Evolutionary conservation across 2,329 filamentous ascomycete genomes (phyloP), one percentile per base, ranked within the genome.

Genomic region (Colletotrichum liriopes): DNA sequence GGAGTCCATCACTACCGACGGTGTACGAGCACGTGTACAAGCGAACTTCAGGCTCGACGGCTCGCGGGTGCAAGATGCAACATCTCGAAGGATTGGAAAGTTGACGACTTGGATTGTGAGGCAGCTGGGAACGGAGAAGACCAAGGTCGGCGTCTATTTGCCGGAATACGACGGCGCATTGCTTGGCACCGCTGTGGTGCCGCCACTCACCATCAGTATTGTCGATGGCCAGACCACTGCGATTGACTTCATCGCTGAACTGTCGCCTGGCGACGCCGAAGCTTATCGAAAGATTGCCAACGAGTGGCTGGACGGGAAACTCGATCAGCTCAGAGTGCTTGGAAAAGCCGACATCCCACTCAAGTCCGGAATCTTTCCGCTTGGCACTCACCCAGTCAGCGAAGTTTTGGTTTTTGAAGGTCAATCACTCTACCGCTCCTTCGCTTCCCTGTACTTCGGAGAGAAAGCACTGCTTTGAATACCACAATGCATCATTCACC

Each of bases 21-120:
- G 96, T 16, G 89, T 98, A 11, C 90, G 89, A 73, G 93, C 94
- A 41, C 91, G 94, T 74, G 87, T 99, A 58, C 92, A 95, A 78
- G 96, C 93, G 26, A 92, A 93, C 66, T 94, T 98, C 78, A 88
- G 86, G 54, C 89, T 99, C 75, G 94, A 98, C 80, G 93, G 92
- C 0, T 90, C 89, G 6, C 91, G 91, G 62, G 95, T 98, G 26
- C 82, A 88, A 73, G 93, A 93, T 75, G 86, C 90, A 63, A 87
- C 91, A 66, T 89, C 96, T 37, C 89, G 94, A 74, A 91, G 92
- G 75, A 84, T 98, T 62, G 96, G 96, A 52, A 88, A 89, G 67
- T 88, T 94, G 29, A 91, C 92, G 23, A 97, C 95, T 1, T 96
- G 93, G 89, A 88, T 98, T 75, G 93, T 94, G 70, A 87, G 88